These are phyloP conservation scores for Senecio squalidus DNA, from an alignment of 140 eudicot genomes.

Conservation along the genomic window DNA sequence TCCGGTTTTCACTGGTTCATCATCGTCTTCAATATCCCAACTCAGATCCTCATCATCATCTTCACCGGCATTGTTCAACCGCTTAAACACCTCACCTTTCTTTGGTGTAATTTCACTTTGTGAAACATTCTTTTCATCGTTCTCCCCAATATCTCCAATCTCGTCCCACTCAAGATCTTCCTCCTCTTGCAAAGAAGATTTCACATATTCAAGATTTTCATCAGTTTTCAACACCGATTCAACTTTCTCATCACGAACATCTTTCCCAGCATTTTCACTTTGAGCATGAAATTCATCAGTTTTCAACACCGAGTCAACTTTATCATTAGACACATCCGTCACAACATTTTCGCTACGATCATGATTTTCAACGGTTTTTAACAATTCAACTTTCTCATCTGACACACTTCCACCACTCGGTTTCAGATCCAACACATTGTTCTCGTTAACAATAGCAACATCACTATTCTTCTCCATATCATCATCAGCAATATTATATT, in stretches of 20 bases:
- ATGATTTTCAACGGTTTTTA: not conserved
- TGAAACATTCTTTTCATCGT: slow-evolving; percentile 44
- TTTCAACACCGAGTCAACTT: too few species aligned
- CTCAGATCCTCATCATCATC: slow-evolving; percentile 79
- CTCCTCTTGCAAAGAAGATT: slow-evolving; percentile 36
- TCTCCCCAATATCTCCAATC: slow-evolving; percentile 73
- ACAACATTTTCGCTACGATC: too few species aligned
- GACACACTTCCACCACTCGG: not conserved
- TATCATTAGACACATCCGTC: too few species aligned
- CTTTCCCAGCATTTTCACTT: too few species aligned
- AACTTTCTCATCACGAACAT: slow-evolving; percentile 14
- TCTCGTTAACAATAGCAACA: not conserved
- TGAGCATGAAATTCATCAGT: too few species aligned
- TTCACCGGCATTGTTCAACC: slow-evolving; percentile 41
- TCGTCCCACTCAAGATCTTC: slow-evolving; percentile 92
- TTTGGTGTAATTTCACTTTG: slow-evolving; percentile 31
- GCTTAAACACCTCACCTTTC: slow-evolving; percentile 43
- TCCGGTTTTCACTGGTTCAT: slow-evolving; percentile 39
- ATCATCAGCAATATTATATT: slow-evolving; percentile 4
- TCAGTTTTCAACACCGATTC: not conserved
- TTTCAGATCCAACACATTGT: not conserved
- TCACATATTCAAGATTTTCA: not conserved
- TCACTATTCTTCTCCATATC: not conserved
- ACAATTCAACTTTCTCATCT: slow-evolving; percentile 8
- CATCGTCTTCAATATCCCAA: slow-evolving; percentile 87